Base-by-base conservation (phyloP, 768 basidiomycete genomes). In the Asterophora lycoperdoides region DNA sequence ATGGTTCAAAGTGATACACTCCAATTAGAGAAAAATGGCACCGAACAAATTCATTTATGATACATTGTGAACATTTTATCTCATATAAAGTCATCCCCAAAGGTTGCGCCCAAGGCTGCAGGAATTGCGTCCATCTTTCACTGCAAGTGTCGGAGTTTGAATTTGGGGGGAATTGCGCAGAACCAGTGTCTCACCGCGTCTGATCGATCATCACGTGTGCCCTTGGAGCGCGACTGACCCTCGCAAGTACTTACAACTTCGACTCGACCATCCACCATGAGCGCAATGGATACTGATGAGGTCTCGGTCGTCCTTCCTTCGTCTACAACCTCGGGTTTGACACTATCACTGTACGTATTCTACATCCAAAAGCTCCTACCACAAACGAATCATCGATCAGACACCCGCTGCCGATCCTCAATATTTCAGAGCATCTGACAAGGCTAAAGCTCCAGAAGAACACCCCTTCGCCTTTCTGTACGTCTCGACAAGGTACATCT, bases 401-500 rank as follows among this genome's bases (percentile, higher is more conserved):
- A 47, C 96, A 98, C 66, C 95, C 96, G 32, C 77, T 98, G 11
- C 93, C 96, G 8, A 93, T 99, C 62, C 78, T 99, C 54, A 96
- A 93, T 67, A 87, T 98, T 60, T 96, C 94, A 1, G 96, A 98
- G 61, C 95, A 98, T 69, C 77, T 89, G 60, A 95, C 90, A 36
- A 80, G 96, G 53, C 72, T 84, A 49, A 85, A 85, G 58, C 77
- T 97, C 10, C 86, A 93, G 65, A 80, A 76, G 35, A 77, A 76
- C 49, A 71, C 73, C 14, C 63, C 67, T 42, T 64, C 72, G 41
- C 88, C 87, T 3, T 88, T 90, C 51, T 81, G 89, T 88, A 56
- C 30, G 76, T 57, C 14, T 32, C 46, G 30, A 33, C 18, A 35
- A 11, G 11, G 15, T 18, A 35, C 32, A 6, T 1, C 10, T 10